A percentile compares a stretch with the other conserved stretches of the same genome.
Conservation (phyloP, 345 rosid genomes). For the Raphanus sativus region DNA sequence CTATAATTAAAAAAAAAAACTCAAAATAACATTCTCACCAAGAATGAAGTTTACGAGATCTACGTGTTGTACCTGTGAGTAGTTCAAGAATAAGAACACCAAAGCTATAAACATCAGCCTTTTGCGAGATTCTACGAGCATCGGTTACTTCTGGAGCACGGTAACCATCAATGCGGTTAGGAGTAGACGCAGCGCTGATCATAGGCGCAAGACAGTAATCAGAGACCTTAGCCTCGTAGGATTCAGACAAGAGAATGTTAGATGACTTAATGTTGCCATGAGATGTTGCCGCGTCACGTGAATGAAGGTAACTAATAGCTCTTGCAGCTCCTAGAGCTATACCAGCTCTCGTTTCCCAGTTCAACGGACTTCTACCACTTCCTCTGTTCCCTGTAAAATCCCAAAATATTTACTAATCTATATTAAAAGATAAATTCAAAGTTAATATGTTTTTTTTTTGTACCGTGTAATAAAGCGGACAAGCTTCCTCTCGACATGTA, state of each 20-base stretch:
- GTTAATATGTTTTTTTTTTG: not conserved
- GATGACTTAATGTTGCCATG: constrained; percentile 96
- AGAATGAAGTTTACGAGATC: constrained; percentile 5
- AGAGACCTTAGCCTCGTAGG: constrained; percentile 70
- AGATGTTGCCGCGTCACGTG: constrained; percentile 59
- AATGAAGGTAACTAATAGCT: constrained; percentile 77
- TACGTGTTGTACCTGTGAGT: constrained; percentile 48
- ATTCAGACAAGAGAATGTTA: constrained; percentile 70
- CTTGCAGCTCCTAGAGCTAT: constrained; percentile 81
- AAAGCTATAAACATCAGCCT: constrained; percentile 88
- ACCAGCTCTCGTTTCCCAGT: constrained; percentile 73
- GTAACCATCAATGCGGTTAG: constrained; percentile 80
- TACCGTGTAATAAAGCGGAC: constrained; percentile 71
- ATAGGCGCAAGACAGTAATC: constrained; percentile 87
- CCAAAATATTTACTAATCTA: not conserved
- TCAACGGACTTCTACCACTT: constrained; percentile 78
- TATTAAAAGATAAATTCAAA: not conserved
- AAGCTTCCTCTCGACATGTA: constrained; percentile 74
- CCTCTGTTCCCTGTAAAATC: constrained; percentile 63
- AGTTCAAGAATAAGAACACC: constrained; percentile 83
- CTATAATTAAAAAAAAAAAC: constrained; percentile 27
- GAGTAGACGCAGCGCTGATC: constrained; percentile 64
- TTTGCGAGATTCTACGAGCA: constrained; percentile 71
- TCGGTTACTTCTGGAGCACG: constrained; percentile 92
- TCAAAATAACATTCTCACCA: not conserved